Evolutionary conservation across 2,329 filamentous ascomycete species (phyloP), one percentile per base, ranked within the genome.

Genomic region (Diaporthe ampelina): DNA sequence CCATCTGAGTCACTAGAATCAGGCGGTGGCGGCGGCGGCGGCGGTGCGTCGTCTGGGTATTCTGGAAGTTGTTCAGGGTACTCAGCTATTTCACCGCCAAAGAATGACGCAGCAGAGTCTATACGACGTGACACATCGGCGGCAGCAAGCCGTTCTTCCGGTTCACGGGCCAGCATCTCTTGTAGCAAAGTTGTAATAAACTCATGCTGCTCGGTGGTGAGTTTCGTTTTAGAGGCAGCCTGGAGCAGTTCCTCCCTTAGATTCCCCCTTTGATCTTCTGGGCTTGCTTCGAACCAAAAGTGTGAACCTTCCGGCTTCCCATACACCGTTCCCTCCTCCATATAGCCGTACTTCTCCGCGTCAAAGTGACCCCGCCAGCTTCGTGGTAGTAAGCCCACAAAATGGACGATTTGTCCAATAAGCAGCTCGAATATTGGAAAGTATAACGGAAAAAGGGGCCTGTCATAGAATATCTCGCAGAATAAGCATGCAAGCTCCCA

Each of bases 311-410:
- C 65, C n/a, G n/a, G 35, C 17, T 50, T 69, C n/a, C 11, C 26
- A 1, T 69, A 3, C 15, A 56, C 6, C 35, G 2, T 43, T 9
- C 65, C 50, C 32, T 40, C 50, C 15, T 26, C 15, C 45, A 48
- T 43, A 6, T 43, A 9, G 29, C 48, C 65, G 21, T 69, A 56
- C 21, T 43, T 69, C 6, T 29, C 50, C 15, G n/a, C 65, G 17
- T 56, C 15, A 21, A 56, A 72, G n/a, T 65, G 70, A 1, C 58
- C 70, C 37, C 56, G 58, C 70, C 70, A 72, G 58, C 58, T 72
- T 21, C 8, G 70, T 35, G 70, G 70, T 56, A 72, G n/a, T 4
- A 65, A 40, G 17, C 45, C 70, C 5, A 72, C 58, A 5, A 13
- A 29, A 35, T 72, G 57, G 21, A 57, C 70, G 37, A 72, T 65